Evolutionary conservation across 345 rosid species (phyloP).

Genomic region (rapeseed (Brassica napus)): DNA sequence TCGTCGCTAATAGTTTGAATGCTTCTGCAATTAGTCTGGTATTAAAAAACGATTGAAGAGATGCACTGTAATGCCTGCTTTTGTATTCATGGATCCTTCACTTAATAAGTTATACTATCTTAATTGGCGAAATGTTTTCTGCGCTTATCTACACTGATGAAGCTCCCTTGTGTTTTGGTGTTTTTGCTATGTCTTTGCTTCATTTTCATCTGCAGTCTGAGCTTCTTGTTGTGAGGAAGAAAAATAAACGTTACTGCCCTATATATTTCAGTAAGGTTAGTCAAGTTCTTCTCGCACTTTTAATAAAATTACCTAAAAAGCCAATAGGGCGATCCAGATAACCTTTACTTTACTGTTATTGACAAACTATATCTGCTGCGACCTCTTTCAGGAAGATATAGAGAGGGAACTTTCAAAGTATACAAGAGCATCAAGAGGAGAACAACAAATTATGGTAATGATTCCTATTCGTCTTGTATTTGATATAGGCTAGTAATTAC

Average conservation of each 20-base stretch:
- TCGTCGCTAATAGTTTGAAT: not conserved
- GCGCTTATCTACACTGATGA: not conserved
- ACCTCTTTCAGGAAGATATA: conserved; percentile 69
- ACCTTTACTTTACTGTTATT: not conserved
- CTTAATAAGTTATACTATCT: not conserved
- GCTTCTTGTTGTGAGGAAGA: conserved; percentile 80
- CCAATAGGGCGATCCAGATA: not conserved
- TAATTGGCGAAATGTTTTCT: not conserved
- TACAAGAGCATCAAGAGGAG: conserved; percentile 72
- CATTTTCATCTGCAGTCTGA: conserved; percentile 67
- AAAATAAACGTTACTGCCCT: conserved; percentile 81
- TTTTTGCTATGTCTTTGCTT: conserved; percentile 19
- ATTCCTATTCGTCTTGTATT: not conserved
- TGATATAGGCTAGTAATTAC: too few relatives aligned
- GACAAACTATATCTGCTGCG: not conserved
- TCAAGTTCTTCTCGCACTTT: conserved; percentile 32
- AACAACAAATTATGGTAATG: conserved; percentile 85
- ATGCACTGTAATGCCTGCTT: not conserved
- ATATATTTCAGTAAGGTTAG: conserved; percentile 96
- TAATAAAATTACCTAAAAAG: not conserved
- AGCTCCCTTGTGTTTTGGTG: not conserved
- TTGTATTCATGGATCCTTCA: not conserved
- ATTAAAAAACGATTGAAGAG: not conserved
- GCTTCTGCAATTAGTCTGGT: not conserved
- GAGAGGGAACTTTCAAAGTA: conserved; percentile 78